phyloP scores from a whole-genome alignment of 2,329 filamentous ascomycete genomes.

The Ascochyta viciae-villosae region DNA sequence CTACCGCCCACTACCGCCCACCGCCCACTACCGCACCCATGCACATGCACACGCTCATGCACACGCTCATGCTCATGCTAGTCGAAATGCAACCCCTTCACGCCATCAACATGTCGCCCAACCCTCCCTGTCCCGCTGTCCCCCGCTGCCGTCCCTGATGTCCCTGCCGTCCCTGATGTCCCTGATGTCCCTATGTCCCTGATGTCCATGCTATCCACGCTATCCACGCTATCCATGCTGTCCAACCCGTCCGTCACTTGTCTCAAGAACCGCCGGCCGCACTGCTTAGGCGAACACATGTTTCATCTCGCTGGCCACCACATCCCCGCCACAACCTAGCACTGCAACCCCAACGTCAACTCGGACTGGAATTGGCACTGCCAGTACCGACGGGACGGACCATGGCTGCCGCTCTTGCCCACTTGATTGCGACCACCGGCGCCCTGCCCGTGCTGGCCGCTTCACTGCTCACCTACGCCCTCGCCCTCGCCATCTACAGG shows the following conservation, averaged over 20 bases:
- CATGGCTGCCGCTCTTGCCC: slow-evolving; percentile 13
- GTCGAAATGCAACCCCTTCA: too few species aligned
- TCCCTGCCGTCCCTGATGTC: too few species aligned
- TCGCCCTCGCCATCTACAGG: slow-evolving; percentile 45
- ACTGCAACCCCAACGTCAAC: too few species aligned
- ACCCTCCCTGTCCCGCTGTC: neutral
- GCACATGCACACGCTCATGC: neutral
- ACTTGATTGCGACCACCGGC: slow-evolving; percentile 16
- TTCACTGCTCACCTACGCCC: slow-evolving; percentile 23
- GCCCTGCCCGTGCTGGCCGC: slow-evolving; percentile 17
- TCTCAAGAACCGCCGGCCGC: neutral
- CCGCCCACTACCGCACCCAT: too few species aligned
- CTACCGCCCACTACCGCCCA: too few species aligned
- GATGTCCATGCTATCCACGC: neutral
- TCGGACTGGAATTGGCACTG: neutral
- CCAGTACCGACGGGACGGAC: neutral
- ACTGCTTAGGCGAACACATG: slow-evolving; percentile 5
- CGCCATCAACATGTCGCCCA: neutral
- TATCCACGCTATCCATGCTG: neutral
- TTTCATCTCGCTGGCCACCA: slow-evolving; percentile 12
- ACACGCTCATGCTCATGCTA: too few species aligned
- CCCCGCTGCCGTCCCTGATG: too few species aligned
- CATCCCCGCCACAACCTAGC: slow-evolving; percentile 4
- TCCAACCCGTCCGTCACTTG: neutral
- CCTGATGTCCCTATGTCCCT: too few species aligned